These are phyloP conservation scores for Phytophthora boehmeriae DNA, from an alignment of 352 stramenopile species.

Conservation along the genomic window DNA sequence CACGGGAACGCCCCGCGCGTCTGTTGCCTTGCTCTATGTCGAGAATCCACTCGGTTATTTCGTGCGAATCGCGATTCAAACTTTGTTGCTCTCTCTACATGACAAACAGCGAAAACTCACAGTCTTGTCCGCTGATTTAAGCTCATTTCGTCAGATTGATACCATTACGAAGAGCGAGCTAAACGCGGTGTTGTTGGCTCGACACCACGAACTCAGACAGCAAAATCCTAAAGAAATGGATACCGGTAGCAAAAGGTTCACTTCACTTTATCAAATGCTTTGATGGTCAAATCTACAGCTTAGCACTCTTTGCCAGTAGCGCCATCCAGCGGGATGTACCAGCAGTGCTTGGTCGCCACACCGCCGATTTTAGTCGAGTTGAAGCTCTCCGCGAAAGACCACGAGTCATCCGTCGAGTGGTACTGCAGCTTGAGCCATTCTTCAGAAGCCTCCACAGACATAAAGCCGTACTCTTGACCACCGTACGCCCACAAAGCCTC, in stretches of 20 bases:
- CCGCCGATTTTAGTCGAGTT: slow-evolving; percentile 45
- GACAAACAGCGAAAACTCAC: background rate
- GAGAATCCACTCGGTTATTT: slow-evolving; percentile 24
- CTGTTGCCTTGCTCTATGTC: slow-evolving; percentile 12
- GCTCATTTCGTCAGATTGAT: background rate
- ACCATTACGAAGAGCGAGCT: background rate
- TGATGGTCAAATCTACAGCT: slow-evolving; percentile 1
- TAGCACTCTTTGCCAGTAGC: slow-evolving; percentile 37
- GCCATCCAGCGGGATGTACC: slow-evolving; percentile 62
- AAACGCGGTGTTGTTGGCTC: too few relatives aligned
- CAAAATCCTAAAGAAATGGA: background rate
- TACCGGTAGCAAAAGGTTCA: slow-evolving; percentile 6
- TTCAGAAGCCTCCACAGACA: slow-evolving; percentile 56
- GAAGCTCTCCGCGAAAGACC: slow-evolving; percentile 56
- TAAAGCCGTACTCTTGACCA: slow-evolving; percentile 71
- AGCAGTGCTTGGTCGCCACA: slow-evolving; percentile 69
- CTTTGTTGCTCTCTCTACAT: background rate
- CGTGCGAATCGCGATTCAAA: slow-evolving; percentile 1
- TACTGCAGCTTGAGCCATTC: slow-evolving; percentile 75
- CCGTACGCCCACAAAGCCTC: slow-evolving; percentile 67
- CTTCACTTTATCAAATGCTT: slow-evolving; percentile 18
- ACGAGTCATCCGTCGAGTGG: slow-evolving; percentile 61
- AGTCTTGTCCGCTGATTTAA: background rate
- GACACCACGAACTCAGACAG: background rate
- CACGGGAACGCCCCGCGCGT: background rate